Conservation (phyloP, 164 flowering plant genomes). For the Euptelea pleiosperma region DNA sequence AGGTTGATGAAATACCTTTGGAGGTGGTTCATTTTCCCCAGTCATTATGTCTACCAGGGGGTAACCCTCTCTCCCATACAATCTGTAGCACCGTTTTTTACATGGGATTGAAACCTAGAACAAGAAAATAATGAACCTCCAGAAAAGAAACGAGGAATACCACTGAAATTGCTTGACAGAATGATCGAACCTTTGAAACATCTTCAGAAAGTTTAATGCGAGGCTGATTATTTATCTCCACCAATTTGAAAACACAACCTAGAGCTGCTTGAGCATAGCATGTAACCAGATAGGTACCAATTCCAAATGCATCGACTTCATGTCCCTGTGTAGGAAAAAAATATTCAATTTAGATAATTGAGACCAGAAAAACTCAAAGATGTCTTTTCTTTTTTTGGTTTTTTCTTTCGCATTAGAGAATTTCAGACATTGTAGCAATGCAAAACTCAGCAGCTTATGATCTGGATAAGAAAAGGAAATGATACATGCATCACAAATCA, state of each 20-base stretch:
- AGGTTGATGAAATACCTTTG: conserved; percentile 57
- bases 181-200: conserved; percentile 77
- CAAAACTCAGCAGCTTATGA: too few species aligned
- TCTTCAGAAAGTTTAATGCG: conserved; percentile 98
- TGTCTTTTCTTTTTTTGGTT: too few species aligned
- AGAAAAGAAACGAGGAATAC: conserved; percentile 7
- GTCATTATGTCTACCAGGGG: conserved; percentile 95
- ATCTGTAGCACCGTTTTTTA: conserved; percentile 80
- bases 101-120: conserved; percentile 96
- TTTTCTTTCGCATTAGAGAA: too few species aligned
- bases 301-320: conserved; percentile 93
- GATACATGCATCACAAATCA: too few species aligned
- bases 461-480: too few species aligned
- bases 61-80: conserved; percentile 94
- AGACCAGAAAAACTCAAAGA: too few species aligned
- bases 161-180: conserved; percentile 5
- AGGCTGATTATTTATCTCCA: conserved; percentile 93
- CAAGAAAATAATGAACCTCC: conserved; percentile 13
- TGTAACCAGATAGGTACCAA: conserved; percentile 94
- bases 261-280: conserved; percentile 98
- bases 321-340: conserved; percentile 61
- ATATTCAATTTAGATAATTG: too few species aligned
- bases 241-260: conserved; percentile 97
- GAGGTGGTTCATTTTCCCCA: conserved; percentile 93
- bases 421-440: too few species aligned